Percentiles rank a stretch among this genome's conserved stretches.
Evolutionary conservation across 2,329 filamentous ascomycete genomes (phyloP).

Genomic region (Fusarium temperatum): DNA sequence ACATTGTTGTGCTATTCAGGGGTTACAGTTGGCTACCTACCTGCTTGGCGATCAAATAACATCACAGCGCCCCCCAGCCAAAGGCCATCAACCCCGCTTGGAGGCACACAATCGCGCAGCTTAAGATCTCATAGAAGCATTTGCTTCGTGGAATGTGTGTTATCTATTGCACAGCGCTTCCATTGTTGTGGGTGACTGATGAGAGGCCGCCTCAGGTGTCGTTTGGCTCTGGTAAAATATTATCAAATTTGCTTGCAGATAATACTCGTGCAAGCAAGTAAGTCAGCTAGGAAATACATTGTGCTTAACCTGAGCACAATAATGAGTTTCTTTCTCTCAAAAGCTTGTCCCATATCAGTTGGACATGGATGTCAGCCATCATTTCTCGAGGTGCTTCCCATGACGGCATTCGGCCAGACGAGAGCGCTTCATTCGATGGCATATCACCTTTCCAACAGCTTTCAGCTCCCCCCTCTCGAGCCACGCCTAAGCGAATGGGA

Average conservation of each 20-base stretch:
- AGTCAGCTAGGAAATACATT: not conserved
- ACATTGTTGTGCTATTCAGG: slow-evolving; percentile 19
- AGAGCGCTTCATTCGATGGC: slow-evolving; percentile 8
- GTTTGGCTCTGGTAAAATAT: not conserved
- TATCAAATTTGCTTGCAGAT: not conserved
- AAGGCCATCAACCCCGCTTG: slow-evolving; percentile 26
- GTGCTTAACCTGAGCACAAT: not conserved
- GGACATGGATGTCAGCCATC: slow-evolving; percentile 30
- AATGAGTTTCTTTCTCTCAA: not conserved
- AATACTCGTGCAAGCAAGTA: not conserved
- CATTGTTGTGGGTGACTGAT: not conserved
- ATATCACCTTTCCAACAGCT: not conserved
- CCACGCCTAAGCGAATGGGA: not conserved
- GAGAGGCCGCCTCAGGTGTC: not conserved
- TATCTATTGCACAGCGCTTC: slow-evolving; percentile 8
- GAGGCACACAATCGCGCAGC: slow-evolving; percentile 25
- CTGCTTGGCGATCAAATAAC: slow-evolving; percentile 16
- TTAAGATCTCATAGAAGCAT: slow-evolving; percentile 28
- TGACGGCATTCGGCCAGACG: slow-evolving; percentile 17
- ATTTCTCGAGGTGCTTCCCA: slow-evolving; percentile 23
- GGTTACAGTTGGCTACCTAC: slow-evolving; percentile 12
- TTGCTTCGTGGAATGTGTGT: slow-evolving; percentile 31
- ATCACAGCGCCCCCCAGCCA: slow-evolving; percentile 7
- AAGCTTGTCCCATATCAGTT: slow-evolving; percentile 10
- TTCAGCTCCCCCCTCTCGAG: not conserved